Percentiles rank a stretch among this genome's conserved stretches.
Conservation (phyloP, 148 eudicot species). For the Rhododendron vialii region DNA sequence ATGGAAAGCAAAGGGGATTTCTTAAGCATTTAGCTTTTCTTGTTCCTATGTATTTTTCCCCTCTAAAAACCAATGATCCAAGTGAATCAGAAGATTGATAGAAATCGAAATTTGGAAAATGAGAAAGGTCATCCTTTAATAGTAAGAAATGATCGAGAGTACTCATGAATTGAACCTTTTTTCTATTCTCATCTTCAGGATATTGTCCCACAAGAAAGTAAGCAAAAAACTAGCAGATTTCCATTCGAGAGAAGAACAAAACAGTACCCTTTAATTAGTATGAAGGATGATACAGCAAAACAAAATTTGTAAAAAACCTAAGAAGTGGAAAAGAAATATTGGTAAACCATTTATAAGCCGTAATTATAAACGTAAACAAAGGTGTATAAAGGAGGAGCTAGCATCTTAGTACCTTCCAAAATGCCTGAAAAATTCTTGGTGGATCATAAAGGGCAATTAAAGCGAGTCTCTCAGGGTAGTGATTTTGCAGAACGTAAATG, state of each 20-base stretch:
- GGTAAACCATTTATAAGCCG: too few relatives aligned
- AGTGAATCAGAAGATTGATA: not conserved
- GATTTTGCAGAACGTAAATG: conserved; percentile 66
- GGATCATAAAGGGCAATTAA: conserved; percentile 68
- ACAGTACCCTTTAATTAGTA: not conserved
- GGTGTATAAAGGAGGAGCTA: not conserved
- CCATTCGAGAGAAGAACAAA: not conserved
- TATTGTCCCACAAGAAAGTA: not conserved
- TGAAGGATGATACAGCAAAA: not conserved
- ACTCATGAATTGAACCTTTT: not conserved
- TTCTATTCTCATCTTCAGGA: not conserved
- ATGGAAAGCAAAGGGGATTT: not conserved
- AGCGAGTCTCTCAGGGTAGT: conserved; percentile 96
- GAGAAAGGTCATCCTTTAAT: not conserved
- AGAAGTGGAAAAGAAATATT: not conserved
- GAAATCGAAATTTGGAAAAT: not conserved
- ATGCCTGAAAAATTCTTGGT: conserved; percentile 76
- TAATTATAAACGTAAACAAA: not conserved
- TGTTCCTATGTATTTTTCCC: not conserved
- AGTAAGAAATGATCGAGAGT: not conserved
- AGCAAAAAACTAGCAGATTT: not conserved
- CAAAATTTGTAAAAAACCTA: not conserved
- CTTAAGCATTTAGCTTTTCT: not conserved
- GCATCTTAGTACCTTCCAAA: conserved; percentile 51
- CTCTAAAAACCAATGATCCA: not conserved